phyloP scores from a whole-genome alignment of 2,329 filamentous ascomycete species.

The Diplodia corticola region DNA sequence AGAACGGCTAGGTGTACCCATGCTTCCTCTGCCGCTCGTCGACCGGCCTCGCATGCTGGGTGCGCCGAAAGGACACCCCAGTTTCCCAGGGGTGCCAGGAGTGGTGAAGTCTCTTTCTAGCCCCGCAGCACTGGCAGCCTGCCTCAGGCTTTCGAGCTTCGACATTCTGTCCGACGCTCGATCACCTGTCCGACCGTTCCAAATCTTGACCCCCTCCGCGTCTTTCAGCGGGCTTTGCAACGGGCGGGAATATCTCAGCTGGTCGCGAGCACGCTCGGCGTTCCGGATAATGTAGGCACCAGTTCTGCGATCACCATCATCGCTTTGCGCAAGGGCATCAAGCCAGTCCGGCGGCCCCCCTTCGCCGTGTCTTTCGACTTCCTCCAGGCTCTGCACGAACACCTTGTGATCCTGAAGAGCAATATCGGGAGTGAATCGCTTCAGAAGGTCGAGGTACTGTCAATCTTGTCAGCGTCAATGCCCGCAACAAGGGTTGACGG shows the following conservation, averaged over 20 bases:
- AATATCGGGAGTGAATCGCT: slow-evolving; percentile 42
- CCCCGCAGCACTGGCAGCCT: slow-evolving; percentile 13
- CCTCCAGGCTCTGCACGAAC: slow-evolving; percentile 43
- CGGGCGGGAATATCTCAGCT: slow-evolving; percentile 16
- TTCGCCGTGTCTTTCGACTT: slow-evolving; percentile 29
- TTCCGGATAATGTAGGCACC: slow-evolving; percentile 37
- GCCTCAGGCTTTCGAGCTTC: slow-evolving; percentile 20
- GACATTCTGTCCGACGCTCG: slow-evolving; percentile 19
- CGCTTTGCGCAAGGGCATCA: slow-evolving; percentile 37
- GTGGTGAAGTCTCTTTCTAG: slow-evolving; percentile 92
- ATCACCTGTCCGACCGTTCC: slow-evolving; percentile 36
- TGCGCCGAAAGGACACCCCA: slow-evolving; percentile 78
- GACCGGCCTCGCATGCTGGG: slow-evolving; percentile 46
- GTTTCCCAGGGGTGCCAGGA: slow-evolving; percentile 72
- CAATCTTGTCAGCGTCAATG: background rate
- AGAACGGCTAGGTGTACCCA: slow-evolving; percentile 46
- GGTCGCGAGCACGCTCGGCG: slow-evolving; percentile 35
- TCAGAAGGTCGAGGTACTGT: slow-evolving; percentile 43
- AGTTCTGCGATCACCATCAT: slow-evolving; percentile 37
- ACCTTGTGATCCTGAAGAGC: slow-evolving; percentile 39
- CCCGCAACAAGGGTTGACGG: slow-evolving; percentile 23
- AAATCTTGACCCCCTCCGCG: slow-evolving; percentile 40
- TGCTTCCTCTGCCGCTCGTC: slow-evolving; percentile 46
- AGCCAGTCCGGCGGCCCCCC: slow-evolving; percentile 34
- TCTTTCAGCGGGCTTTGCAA: slow-evolving; percentile 24